Conservation (phyloP, 2,329 filamentous ascomycete genomes). For the Fusarium dlaminii region DNA sequence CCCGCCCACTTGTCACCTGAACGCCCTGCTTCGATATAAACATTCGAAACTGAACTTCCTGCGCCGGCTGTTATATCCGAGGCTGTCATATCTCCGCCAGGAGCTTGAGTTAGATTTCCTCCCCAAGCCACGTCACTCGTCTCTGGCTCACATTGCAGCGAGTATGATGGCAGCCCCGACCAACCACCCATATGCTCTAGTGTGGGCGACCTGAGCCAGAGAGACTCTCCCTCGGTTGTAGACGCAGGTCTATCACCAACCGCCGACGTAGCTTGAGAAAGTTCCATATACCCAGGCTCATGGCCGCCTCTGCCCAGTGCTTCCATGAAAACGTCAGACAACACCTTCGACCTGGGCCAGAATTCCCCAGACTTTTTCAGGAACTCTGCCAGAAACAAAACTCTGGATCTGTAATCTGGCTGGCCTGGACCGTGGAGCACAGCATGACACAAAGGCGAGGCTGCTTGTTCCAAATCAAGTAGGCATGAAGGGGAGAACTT, state of each 20-base stretch:
- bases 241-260: not conserved
- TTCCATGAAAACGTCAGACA: not conserved
- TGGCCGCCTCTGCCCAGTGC: not conserved
- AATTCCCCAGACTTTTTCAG: slow-evolving; percentile 32
- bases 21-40: not conserved
- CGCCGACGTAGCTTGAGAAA: not conserved
- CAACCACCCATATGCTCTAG: not conserved
- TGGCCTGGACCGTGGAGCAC: not conserved
- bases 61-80: not conserved
- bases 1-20: not conserved
- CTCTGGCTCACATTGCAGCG: not conserved
- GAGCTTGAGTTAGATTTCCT: not conserved
- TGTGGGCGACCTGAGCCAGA: not conserved
- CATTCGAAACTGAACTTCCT: not conserved
- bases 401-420: slow-evolving; percentile 7
- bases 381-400: slow-evolving; percentile 17
- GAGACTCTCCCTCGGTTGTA: not conserved
- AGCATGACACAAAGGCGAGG: slow-evolving; percentile 13
- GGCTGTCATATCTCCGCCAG: not conserved
- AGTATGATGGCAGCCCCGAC: not conserved
- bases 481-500: slow-evolving; percentile 39
- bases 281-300: not conserved
- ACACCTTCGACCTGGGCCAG: slow-evolving; percentile 25
- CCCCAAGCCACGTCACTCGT: not conserved
- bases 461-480: slow-evolving; percentile 23